Evolutionary conservation across 768 basidiomycete species (phyloP).

Genomic region (Leccinum variicolor): DNA sequence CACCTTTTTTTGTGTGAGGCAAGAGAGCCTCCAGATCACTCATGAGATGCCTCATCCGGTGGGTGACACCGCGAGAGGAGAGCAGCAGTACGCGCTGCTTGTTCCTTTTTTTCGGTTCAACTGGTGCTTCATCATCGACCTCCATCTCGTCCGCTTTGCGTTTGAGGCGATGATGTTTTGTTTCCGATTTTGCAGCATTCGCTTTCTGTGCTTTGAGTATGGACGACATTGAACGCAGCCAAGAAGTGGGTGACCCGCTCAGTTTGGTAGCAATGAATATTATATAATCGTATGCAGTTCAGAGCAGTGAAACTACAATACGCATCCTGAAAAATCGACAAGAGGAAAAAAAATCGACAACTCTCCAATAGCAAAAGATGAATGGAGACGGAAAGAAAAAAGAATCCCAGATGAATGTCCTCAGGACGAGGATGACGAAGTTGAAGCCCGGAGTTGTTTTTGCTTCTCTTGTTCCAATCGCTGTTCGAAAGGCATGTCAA

Average conservation of each 20-base stretch:
- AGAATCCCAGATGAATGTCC: not conserved
- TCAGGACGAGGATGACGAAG: slow-evolving; percentile 31
- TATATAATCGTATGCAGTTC: slow-evolving; percentile 22
- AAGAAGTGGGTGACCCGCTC: not conserved
- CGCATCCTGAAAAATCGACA: slow-evolving; percentile 3
- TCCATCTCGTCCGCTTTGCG: slow-evolving; percentile 64
- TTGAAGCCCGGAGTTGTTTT: slow-evolving; percentile 57
- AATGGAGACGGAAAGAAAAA: not conserved
- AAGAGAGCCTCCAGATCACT: slow-evolving; percentile 86
- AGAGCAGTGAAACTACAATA: not conserved
- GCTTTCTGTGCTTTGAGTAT: slow-evolving; percentile 58
- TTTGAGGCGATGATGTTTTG: slow-evolving; percentile 48
- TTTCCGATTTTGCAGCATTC: slow-evolving; percentile 49
- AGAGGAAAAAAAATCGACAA: not conserved
- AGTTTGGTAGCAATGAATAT: slow-evolving; percentile 1
- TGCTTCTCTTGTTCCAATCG: slow-evolving; percentile 88
- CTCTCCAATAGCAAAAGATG: not conserved
- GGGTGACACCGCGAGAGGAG: slow-evolving; percentile 90
- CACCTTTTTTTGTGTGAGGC: slow-evolving; percentile 97
- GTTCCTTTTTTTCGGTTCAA: slow-evolving; percentile 63
- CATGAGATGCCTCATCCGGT: slow-evolving; percentile 97
- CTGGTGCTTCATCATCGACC: slow-evolving; percentile 46
- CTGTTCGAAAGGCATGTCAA: slow-evolving; percentile 36
- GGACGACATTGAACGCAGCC: slow-evolving; percentile 49
- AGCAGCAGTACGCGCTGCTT: slow-evolving; percentile 94